phyloP scores from a whole-genome alignment of 2,329 filamentous ascomycete genomes.

The Ophiocordyceps camponoti-rufipedis region DNA sequence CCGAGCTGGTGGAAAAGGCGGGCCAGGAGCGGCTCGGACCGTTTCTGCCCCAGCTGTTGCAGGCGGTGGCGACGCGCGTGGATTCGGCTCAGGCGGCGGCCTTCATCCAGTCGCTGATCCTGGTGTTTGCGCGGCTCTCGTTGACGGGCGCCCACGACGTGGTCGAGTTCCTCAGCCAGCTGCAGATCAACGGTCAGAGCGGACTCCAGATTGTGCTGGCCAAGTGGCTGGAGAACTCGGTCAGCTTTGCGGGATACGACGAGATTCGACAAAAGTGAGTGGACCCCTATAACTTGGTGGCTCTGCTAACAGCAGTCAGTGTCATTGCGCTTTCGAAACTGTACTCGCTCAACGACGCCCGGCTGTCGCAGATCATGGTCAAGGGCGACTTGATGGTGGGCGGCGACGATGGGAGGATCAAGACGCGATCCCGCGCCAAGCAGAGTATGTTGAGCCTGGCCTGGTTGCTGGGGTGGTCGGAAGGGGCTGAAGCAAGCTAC shows the following conservation, averaged over 20 bases:
- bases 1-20: slow-evolving; percentile 88
- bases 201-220: slow-evolving; percentile 78
- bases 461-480: neutral
- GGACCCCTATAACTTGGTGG: neutral
- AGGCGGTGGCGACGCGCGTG: slow-evolving; percentile 72
- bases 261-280: slow-evolving; percentile 89
- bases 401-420: slow-evolving; percentile 58
- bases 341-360: slow-evolving; percentile 69
- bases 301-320: slow-evolving; percentile 27
- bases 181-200: slow-evolving; percentile 60
- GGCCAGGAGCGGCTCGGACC: slow-evolving; percentile 81
- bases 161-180: slow-evolving; percentile 73
- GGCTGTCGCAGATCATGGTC: slow-evolving; percentile 62
- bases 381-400: slow-evolving; percentile 82
- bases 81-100: slow-evolving; percentile 66
- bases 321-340: slow-evolving; percentile 87
- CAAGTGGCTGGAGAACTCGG: slow-evolving; percentile 95
- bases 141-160: slow-evolving; percentile 75
- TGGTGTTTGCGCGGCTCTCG: slow-evolving; percentile 85
- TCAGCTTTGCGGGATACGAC: slow-evolving; percentile 95
- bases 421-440: slow-evolving; percentile 82
- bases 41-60: slow-evolving; percentile 72
- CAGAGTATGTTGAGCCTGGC: slow-evolving; percentile 34
- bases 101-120: slow-evolving; percentile 88
- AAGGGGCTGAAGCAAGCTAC: slow-evolving; percentile 9